These are phyloP conservation scores for Ophiostoma ips DNA, from an alignment of 2,329 filamentous ascomycete species.

Conservation along the genomic window DNA sequence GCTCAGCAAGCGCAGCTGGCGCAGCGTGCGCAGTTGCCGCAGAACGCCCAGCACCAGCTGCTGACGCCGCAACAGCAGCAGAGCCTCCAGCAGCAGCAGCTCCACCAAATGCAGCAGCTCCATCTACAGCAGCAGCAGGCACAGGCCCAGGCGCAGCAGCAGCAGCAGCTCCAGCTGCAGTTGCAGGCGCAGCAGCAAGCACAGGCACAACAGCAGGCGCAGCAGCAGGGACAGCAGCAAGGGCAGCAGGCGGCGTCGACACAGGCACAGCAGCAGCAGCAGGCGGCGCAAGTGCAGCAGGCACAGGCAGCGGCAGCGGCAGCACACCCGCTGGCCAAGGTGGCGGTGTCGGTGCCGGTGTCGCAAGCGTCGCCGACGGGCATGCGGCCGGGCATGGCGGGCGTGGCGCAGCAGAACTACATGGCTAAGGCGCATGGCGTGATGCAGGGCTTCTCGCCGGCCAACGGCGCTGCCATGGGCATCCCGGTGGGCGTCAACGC, in stretches of 20 bases:
- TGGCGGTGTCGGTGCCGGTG: neutral
- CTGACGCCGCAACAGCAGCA: slow-evolving; percentile 21
- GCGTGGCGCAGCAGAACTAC: slow-evolving; percentile 38
- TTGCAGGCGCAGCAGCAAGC: slow-evolving; percentile 17
- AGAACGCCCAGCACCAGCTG: slow-evolving; percentile 2
- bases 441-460: slow-evolving; percentile 34
- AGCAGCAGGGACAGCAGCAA: slow-evolving; percentile 26
- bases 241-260: slow-evolving; percentile 16
- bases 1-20: slow-evolving; percentile 12
- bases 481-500: slow-evolving; percentile 26
- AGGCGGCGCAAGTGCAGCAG: slow-evolving; percentile 15
- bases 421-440: slow-evolving; percentile 38
- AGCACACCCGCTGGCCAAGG: neutral
- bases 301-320: slow-evolving; percentile 29
- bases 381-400: slow-evolving; percentile 25
- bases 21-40: slow-evolving; percentile 5
- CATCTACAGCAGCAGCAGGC: slow-evolving; percentile 24
- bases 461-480: slow-evolving; percentile 29
- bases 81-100: slow-evolving; percentile 23
- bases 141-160: slow-evolving; percentile 38
- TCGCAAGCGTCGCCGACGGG: slow-evolving; percentile 18
- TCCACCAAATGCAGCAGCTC: slow-evolving; percentile 12
- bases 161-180: slow-evolving; percentile 16
- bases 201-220: slow-evolving; percentile 20
- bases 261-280: slow-evolving; percentile 16